Base-by-base conservation (phyloP, 495 filamentous ascomycete species). In the Cairneyella variabilis region DNA sequence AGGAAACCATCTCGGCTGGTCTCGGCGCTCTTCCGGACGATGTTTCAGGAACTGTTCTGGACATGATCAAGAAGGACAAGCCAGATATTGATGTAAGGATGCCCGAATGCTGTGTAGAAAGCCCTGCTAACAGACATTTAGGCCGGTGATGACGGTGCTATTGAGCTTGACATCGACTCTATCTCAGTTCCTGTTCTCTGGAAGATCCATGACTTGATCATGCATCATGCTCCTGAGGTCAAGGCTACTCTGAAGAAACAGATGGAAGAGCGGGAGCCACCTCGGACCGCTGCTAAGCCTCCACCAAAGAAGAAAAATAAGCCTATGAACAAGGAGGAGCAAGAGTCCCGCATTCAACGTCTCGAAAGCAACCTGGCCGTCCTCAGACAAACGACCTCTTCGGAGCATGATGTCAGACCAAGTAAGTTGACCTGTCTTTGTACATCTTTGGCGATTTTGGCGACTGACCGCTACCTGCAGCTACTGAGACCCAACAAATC, bases 251-350 rank as follows among this genome's bases (percentile, higher is more conserved):
- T 56, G 51, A 53, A 41, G 40, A 40, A 38, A 54, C 49, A 27
- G 53, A 60, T 43, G 53, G 48, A 52, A 64, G 68, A 54, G 66
- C 67, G 28, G 71, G 80, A 57, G 68, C 71, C 44, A 32, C 63
- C 64, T 34, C 68, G 61, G 51, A 56, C 71, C 22, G 77, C 74
- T 55, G 64, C 69, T 20, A 69, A 78, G 14, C 72, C 81, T 0
- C 65, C 79, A 12, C 89, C 89, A 69, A 79, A 86, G 14, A 96
- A 95, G 75, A 98, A 98, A 78, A 96, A 98, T 72, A 97, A 97
- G 76, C 93, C 93, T 0, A 98, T 97, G 93, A 92, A 86, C 74
- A 92, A 91, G 68, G 75, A 71, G 18, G 92, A 98, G 70, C 93
- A 98, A 69, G 91, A 97, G 64, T 82, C 84, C 8, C 86, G 85